A percentile compares a stretch with the other conserved stretches of the same genome.
Evolutionary conservation across 495 filamentous ascomycete genomes (phyloP).

Genomic region (Bombardia bombarda): DNA sequence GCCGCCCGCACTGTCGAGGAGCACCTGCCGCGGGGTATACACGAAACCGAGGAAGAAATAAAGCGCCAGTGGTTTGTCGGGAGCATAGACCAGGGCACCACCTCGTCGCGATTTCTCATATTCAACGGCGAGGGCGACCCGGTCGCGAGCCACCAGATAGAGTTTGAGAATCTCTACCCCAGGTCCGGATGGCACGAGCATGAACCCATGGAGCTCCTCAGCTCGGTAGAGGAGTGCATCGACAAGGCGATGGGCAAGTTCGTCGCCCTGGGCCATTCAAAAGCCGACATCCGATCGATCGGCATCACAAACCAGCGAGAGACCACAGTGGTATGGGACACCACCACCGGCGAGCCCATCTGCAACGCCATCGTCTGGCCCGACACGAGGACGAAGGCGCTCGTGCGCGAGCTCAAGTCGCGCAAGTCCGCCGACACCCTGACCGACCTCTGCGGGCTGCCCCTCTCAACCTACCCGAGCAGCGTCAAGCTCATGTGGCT

Average conservation of each 20-base stretch:
- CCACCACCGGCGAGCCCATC: slow-evolving; percentile 73
- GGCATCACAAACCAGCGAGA: slow-evolving; percentile 95
- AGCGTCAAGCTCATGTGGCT: slow-evolving; percentile 87
- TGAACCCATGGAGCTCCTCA: slow-evolving; percentile 71
- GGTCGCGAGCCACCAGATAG: slow-evolving; percentile 80
- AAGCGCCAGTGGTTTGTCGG: slow-evolving; percentile 38
- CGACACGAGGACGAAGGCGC: slow-evolving; percentile 71
- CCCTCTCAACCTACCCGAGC: slow-evolving; percentile 90
- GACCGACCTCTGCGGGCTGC: slow-evolving; percentile 71
- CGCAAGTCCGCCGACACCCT: slow-evolving; percentile 60
- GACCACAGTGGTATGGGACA: slow-evolving; percentile 89
- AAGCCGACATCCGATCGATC: slow-evolving; percentile 70
- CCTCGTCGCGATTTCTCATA: slow-evolving; percentile 86
- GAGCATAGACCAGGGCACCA: slow-evolving; percentile 86
- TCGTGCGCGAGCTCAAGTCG: slow-evolving; percentile 76
- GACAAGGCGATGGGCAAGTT: slow-evolving; percentile 72
- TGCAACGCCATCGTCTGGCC: slow-evolving; percentile 93
- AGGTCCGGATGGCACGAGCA: slow-evolving; percentile 94
- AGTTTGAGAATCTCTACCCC: slow-evolving; percentile 84
- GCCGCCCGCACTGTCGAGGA: slow-evolving; percentile 9
- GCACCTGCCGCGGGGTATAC: slow-evolving; percentile 21
- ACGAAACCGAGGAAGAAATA: slow-evolving; percentile 22
- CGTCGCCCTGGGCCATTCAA: slow-evolving; percentile 58
- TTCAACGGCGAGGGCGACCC: slow-evolving; percentile 76
- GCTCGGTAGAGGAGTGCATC: slow-evolving; percentile 77